phyloP scores from a whole-genome alignment of 257 asterid genomes.

The Solanum lignicaule region DNA sequence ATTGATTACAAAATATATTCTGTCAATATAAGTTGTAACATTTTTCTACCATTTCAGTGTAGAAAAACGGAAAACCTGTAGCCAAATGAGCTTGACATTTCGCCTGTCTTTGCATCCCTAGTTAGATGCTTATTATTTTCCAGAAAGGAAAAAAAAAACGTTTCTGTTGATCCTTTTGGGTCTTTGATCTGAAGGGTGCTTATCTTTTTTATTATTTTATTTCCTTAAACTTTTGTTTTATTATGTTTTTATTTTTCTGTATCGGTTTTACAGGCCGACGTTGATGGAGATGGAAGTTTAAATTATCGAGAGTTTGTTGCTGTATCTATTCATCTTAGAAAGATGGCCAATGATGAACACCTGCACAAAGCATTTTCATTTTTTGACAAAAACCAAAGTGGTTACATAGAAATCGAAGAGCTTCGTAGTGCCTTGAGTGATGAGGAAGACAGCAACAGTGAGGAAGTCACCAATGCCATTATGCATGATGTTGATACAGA shows the following conservation, averaged over 20 bases:
- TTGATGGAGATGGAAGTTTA: conserved; percentile 59
- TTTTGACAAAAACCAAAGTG: conserved; percentile 53
- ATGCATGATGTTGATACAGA: conserved; percentile 81
- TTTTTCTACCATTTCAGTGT: neutral
- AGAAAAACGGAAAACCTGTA: neutral
- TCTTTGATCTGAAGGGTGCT: neutral
- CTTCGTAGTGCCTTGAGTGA: conserved; percentile 56
- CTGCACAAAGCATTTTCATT: conserved; percentile 62
- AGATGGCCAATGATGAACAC: conserved; percentile 80
- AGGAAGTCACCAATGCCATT: conserved; percentile 60
- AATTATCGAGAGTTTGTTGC: conserved; percentile 64
- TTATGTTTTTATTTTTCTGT: neutral
- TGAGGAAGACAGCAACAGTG: conserved; percentile 37
- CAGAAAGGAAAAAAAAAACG: neutral
- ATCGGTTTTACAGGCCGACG: conserved; percentile 47
- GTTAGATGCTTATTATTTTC: neutral
- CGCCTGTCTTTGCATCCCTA: neutral
- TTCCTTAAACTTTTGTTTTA: neutral
- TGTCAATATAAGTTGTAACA: neutral
- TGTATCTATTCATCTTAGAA: conserved; percentile 58
- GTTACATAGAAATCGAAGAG: conserved; percentile 69
- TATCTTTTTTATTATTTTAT: neutral
- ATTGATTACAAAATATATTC: neutral
- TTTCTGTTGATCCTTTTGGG: neutral
- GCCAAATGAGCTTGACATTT: neutral